Evolutionary conservation across 2,329 filamentous ascomycete genomes (phyloP).

Genomic region (Alternaria dauci): DNA sequence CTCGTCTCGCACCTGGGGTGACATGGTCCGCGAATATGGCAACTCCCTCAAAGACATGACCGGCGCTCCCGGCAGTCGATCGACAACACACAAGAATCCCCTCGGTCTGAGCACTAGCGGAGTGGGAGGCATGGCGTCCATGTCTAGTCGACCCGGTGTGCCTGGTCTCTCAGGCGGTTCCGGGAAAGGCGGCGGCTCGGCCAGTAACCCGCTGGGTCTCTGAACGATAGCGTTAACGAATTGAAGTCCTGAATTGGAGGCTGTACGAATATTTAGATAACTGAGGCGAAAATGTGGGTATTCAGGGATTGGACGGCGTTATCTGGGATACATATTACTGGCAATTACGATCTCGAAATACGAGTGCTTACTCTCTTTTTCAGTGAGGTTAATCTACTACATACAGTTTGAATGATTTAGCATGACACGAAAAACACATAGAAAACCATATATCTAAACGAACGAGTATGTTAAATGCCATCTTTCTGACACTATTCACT

Average conservation of each 20-base stretch:
- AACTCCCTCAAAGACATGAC: slow-evolving; percentile 60
- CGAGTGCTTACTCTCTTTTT: neutral
- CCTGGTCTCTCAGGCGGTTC: slow-evolving; percentile 24
- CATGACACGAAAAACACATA: no score
- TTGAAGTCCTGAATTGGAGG: neutral
- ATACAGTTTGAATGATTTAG: neutral
- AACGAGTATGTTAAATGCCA: no score
- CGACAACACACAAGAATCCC: slow-evolving; percentile 57
- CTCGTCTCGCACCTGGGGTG: slow-evolving; percentile 57
- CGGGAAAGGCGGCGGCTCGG: slow-evolving; percentile 44
- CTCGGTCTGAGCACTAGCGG: slow-evolving; percentile 52
- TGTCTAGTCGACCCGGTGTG: slow-evolving; percentile 30
- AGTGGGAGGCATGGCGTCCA: slow-evolving; percentile 41
- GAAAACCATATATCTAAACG: no score
- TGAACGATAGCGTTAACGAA: slow-evolving; percentile 14
- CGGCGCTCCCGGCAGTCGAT: slow-evolving; percentile 54
- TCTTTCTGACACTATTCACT: no score
- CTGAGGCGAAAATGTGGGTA: neutral
- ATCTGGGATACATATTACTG: neutral
- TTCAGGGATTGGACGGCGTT: neutral
- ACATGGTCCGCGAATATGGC: slow-evolving; percentile 59
- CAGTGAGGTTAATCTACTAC: neutral
- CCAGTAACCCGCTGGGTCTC: slow-evolving; percentile 55
- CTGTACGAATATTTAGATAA: neutral
- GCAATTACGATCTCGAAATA: neutral